Conservation (phyloP, 345 rosid species). For the Camelina neglecta region DNA sequence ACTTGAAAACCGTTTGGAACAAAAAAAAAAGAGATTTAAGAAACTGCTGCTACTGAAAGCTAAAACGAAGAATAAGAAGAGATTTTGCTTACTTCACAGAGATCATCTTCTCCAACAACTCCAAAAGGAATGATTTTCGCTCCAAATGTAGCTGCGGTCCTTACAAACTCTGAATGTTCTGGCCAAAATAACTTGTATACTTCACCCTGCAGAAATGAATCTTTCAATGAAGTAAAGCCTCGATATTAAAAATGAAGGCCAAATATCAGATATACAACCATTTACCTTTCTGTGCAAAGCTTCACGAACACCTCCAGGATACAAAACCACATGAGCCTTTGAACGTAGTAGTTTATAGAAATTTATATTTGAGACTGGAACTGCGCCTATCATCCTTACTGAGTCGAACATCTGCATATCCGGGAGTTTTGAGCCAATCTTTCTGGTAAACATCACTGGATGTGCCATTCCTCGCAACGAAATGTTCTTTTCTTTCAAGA, state of each 20-base stretch:
- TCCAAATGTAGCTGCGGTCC: slow-evolving; percentile 75
- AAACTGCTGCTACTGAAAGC: not conserved
- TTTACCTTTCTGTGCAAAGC: slow-evolving; percentile 71
- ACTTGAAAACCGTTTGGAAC: too few relatives aligned
- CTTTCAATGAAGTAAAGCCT: not conserved
- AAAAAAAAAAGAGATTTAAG: not conserved
- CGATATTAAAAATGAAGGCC: slow-evolving; percentile 19
- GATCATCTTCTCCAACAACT: slow-evolving; percentile 78
- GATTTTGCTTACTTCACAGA: slow-evolving; percentile 54
- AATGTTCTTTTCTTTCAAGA: slow-evolving; percentile 62
- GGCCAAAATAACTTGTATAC: slow-evolving; percentile 79
- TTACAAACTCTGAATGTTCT: slow-evolving; percentile 70
- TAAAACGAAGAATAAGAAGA: slow-evolving; percentile 13
- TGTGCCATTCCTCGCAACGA: slow-evolving; percentile 71
- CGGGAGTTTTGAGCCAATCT: slow-evolving; percentile 47
- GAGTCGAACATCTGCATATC: slow-evolving; percentile 50
- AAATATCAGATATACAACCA: not conserved
- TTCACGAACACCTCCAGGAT: slow-evolving; percentile 85
- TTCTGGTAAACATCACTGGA: slow-evolving; percentile 56
- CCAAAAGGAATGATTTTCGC: slow-evolving; percentile 82
- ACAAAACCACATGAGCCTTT: slow-evolving; percentile 68
- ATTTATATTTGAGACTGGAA: slow-evolving; percentile 63
- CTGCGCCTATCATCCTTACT: slow-evolving; percentile 59
- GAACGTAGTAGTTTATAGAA: slow-evolving; percentile 67
- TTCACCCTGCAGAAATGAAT: slow-evolving; percentile 61